Conservation (phyloP, 495 filamentous ascomycete genomes). For the Penicillium psychrofluorescens region DNA sequence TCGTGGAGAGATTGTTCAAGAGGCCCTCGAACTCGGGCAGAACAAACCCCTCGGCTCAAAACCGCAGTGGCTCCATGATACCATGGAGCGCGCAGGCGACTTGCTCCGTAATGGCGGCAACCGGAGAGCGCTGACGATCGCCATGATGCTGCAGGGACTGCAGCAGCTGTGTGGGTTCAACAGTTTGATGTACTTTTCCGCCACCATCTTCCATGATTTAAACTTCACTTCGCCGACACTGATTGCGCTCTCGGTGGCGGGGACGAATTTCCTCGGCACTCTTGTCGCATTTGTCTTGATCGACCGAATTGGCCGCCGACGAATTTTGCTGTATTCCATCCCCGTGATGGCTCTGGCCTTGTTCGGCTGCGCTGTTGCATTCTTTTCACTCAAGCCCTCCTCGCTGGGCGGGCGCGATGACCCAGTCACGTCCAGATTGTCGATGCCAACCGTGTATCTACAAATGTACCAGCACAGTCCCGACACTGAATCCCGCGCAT, state of each 20-base stretch:
- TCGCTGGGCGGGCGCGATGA: no score
- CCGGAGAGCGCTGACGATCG: constrained; percentile 71
- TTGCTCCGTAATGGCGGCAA: constrained; percentile 57
- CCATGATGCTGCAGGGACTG: constrained; percentile 77
- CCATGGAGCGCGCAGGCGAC: constrained; percentile 40
- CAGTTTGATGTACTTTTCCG: constrained; percentile 91
- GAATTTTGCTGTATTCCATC: constrained; percentile 77
- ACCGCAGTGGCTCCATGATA: constrained; percentile 22
- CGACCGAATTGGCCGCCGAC: constrained; percentile 72
- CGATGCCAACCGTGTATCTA: no score
- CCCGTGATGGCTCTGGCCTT: constrained; percentile 76
- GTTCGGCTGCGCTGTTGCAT: constrained; percentile 56
- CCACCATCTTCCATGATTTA: constrained; percentile 77
- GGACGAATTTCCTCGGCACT: constrained; percentile 80
- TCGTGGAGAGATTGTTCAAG: constrained; percentile 60
- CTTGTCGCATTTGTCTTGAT: constrained; percentile 68
- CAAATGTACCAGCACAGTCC: no score
- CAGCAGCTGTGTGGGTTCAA: constrained; percentile 93
- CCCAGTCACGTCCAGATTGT: no score
- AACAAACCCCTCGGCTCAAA: constrained; percentile 9
- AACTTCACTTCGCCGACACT: constrained; percentile 76
- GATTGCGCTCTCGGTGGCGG: constrained; percentile 71
- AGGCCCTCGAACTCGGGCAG: constrained; percentile 41
- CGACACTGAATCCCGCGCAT: neutral
- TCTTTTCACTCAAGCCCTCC: constrained; percentile 33